Conservation (phyloP, 345 rosid species). For the Salix brachista region DNA sequence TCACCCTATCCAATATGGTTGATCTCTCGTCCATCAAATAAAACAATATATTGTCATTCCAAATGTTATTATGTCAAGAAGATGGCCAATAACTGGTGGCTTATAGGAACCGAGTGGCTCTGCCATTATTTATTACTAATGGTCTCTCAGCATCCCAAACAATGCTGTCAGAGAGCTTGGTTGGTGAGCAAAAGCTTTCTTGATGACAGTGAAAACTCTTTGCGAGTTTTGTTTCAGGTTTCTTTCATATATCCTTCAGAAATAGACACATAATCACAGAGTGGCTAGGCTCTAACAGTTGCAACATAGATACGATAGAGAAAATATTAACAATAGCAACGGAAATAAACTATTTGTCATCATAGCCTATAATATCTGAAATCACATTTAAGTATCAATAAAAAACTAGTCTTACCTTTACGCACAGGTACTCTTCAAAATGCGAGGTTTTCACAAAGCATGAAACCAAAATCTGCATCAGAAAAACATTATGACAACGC, state of each 20-base stretch:
- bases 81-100: neutral
- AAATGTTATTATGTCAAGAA: neutral
- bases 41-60: neutral
- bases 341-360: neutral
- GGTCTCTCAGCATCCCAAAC: neutral
- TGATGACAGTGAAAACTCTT: neutral
- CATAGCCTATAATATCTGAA: neutral
- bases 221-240: neutral
- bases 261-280: neutral
- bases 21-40: neutral
- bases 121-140: neutral
- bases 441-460: conserved; percentile 92
- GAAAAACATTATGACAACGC: conserved; percentile 9
- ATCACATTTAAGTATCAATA: conserved; percentile 5
- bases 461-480: conserved; percentile 71
- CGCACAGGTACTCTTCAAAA: conserved; percentile 77
- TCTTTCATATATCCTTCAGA: neutral
- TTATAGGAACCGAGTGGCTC: neutral
- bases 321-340: neutral
- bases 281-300: neutral
- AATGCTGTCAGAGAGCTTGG: neutral
- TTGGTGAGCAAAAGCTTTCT: neutral
- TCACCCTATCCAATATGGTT: neutral
- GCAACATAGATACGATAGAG: neutral
- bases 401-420: conserved; percentile 50